Evolutionary conservation across 2,329 filamentous ascomycete genomes (phyloP).

Genomic region (Metarhizium brunneum): DNA sequence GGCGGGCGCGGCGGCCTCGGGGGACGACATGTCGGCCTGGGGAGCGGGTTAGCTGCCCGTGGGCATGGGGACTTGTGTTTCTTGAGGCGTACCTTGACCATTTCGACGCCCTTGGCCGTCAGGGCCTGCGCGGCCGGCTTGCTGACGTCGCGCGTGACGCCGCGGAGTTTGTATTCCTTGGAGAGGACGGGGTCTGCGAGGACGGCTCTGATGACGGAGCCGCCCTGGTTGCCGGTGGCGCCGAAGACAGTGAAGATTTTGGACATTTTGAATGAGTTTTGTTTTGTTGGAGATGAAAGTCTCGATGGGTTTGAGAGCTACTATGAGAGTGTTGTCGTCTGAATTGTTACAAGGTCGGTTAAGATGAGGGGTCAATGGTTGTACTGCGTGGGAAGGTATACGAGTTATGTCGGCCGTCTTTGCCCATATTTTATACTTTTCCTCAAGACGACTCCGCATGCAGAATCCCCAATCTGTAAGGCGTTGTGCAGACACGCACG

Average conservation of each 20-base stretch:
- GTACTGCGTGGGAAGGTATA: no score
- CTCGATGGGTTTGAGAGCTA: neutral
- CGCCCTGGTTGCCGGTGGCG: conserved; percentile 40
- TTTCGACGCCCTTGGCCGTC: conserved; percentile 29
- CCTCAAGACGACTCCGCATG: neutral
- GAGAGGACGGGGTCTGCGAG: conserved; percentile 36
- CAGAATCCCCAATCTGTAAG: neutral
- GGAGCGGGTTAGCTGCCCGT: neutral
- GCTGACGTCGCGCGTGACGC: conserved; percentile 34
- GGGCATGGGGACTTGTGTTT: neutral
- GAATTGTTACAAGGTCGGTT: no score
- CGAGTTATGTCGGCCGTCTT: no score
- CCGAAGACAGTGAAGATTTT: conserved; percentile 36
- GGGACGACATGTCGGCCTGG: conserved; percentile 32
- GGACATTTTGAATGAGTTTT: conserved; percentile 17
- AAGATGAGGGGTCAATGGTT: no score
- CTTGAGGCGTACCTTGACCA: conserved; percentile 24
- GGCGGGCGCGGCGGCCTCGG: conserved; percentile 24
- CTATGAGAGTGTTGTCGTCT: no score
- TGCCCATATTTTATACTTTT: neutral
- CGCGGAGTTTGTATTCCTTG: conserved; percentile 34
- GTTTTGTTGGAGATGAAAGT: neutral
- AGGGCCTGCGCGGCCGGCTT: conserved; percentile 31
- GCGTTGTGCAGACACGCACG: neutral
- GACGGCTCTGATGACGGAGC: conserved; percentile 34